A percentile compares a stretch with the other conserved stretches of the same genome.
Conservation (phyloP, 2,329 filamentous ascomycete genomes). For the Trichoderma sp. region DNA sequence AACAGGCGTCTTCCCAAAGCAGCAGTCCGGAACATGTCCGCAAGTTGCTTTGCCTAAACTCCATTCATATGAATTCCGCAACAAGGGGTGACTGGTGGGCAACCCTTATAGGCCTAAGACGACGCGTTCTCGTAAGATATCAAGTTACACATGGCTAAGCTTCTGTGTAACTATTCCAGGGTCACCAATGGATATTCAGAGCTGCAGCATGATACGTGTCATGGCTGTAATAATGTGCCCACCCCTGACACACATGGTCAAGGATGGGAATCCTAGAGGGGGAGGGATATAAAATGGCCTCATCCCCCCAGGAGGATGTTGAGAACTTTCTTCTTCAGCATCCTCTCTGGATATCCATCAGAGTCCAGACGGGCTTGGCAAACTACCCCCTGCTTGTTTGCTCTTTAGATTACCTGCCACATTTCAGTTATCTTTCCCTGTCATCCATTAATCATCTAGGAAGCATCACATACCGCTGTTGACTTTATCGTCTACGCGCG, state of each 20-base stretch:
- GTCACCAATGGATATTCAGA: neutral
- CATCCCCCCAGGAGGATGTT: neutral
- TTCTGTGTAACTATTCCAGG: neutral
- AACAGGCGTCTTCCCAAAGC: neutral
- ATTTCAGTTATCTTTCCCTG: neutral
- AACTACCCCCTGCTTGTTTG: neutral
- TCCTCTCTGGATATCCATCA: neutral
- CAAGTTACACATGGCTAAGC: constrained; percentile 13
- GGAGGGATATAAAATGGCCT: constrained; percentile 4
- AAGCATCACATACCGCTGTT: neutral
- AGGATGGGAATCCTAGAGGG: neutral
- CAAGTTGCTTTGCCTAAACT: neutral
- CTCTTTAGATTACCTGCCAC: neutral
- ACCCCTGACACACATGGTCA: neutral
- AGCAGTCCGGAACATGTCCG: neutral
- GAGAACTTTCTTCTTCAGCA: neutral
- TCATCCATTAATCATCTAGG: neutral
- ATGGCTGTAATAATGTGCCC: neutral
- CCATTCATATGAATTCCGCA: neutral
- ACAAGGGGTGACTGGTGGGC: neutral
- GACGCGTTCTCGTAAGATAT: neutral
- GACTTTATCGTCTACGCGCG: neutral
- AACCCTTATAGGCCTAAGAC: neutral
- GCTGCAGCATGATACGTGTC: neutral
- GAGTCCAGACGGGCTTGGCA: neutral